phyloP scores from a whole-genome alignment of 805 yeast genomes.

The Ascoidea tarda region DNA sequence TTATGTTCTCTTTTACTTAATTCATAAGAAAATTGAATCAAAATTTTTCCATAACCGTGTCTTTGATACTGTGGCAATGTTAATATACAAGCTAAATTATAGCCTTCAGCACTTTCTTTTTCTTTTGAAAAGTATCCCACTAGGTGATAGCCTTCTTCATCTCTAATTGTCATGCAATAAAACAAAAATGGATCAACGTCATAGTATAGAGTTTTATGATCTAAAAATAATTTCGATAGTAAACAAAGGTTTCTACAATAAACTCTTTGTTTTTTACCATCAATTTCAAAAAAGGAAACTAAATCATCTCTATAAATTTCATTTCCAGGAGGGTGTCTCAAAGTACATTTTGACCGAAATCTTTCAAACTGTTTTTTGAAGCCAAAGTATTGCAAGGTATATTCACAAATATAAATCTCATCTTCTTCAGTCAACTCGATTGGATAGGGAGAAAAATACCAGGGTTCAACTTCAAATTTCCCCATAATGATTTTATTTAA shows the following conservation, averaged over 20 bases:
- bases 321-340: constrained; percentile 97
- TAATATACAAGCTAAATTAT: constrained; percentile 93
- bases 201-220: constrained; percentile 91
- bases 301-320: constrained; percentile 89
- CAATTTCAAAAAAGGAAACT: constrained; percentile 93
- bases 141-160: constrained; percentile 84
- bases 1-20: constrained; percentile 79
- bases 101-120: constrained; percentile 88
- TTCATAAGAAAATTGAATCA: constrained; percentile 90
- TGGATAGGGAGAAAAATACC: constrained; percentile 98
- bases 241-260: constrained; percentile 96
- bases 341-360: constrained; percentile 73
- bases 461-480: constrained; percentile 86
- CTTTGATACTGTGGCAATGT: constrained; percentile 95
- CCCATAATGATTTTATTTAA: constrained; percentile 72
- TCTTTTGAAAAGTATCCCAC: constrained; percentile 97
- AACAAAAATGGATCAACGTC: constrained; percentile 97
- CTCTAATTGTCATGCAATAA: constrained; percentile 87
- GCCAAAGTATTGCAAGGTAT: constrained; percentile 78
- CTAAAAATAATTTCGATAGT: constrained; percentile 78
- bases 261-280: constrained; percentile 88
- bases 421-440: constrained; percentile 89
- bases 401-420: constrained; percentile 81
- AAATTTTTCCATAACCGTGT: constrained; percentile 81
- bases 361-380: constrained; percentile 86